Evolutionary conservation across 352 stramenopile species (phyloP).

Genomic region (Peronosclerospora sorghi): DNA sequence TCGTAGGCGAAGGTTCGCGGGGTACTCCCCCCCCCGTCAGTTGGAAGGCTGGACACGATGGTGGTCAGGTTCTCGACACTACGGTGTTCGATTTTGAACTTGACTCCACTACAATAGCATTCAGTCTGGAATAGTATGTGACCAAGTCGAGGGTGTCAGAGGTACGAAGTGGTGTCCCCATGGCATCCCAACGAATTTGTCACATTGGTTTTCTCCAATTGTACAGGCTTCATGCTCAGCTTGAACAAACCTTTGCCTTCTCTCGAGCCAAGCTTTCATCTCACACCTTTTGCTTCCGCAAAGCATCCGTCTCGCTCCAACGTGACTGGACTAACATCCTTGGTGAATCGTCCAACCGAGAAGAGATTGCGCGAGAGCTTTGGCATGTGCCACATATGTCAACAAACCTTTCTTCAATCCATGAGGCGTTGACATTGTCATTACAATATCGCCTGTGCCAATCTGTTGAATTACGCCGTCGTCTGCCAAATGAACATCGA

Average conservation of each 20-base stretch:
- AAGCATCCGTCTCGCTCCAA: not conserved
- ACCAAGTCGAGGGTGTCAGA: too few relatives aligned
- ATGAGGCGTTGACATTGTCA: too few relatives aligned
- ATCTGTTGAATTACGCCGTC: not conserved
- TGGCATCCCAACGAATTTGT: too few relatives aligned
- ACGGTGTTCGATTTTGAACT: too few relatives aligned
- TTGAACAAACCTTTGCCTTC: not conserved
- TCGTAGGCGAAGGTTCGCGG: too few relatives aligned
- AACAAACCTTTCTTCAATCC: not conserved
- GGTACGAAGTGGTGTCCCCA: too few relatives aligned
- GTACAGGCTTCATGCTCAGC: not conserved
- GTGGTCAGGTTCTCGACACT: too few relatives aligned
- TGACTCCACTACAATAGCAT: too few relatives aligned
- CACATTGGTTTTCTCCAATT: too few relatives aligned
- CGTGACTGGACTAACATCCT: not conserved
- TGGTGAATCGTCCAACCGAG: not conserved
- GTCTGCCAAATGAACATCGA: not conserved
- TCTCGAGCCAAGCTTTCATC: not conserved
- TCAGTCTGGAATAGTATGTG: too few relatives aligned
- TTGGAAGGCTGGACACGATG: too few relatives aligned
- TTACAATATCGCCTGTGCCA: not conserved
- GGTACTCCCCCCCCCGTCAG: too few relatives aligned
- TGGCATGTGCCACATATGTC: not conserved
- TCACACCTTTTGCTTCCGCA: not conserved
- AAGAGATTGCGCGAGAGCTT: not conserved